phyloP scores from a whole-genome alignment of 495 filamentous ascomycete species.

The Jackrogersella multiformis region DNA sequence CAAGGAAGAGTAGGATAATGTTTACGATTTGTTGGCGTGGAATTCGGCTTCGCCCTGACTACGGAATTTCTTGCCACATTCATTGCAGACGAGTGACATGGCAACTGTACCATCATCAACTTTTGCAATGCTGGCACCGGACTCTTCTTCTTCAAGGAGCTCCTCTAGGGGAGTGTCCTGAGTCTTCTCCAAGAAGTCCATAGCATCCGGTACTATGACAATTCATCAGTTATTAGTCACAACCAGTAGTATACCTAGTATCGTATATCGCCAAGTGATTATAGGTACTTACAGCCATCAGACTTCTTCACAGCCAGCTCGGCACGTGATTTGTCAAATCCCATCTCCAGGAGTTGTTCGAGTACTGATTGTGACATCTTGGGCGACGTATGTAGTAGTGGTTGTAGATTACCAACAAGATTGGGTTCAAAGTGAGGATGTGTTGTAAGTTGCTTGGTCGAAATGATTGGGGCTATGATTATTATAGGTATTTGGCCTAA shows the following conservation, averaged over 20 bases:
- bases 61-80: constrained; percentile 91
- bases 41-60: constrained; percentile 82
- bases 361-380: constrained; percentile 76
- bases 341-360: constrained; percentile 89
- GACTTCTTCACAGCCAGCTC: constrained; percentile 82
- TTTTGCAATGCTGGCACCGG: constrained; percentile 58
- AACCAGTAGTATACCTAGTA: constrained; percentile 1
- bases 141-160: constrained; percentile 63
- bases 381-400: constrained; percentile 18
- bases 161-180: constrained; percentile 56
- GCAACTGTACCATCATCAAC: constrained; percentile 69
- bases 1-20: not conserved
- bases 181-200: constrained; percentile 94
- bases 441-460: constrained; percentile 29
- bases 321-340: constrained; percentile 83
- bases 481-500: not conserved
- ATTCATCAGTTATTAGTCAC: constrained; percentile 30
- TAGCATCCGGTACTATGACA: constrained; percentile 79
- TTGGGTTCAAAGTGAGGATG: constrained; percentile 33
- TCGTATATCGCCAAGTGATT: not conserved
- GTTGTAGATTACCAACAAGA: constrained; percentile 15
- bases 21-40: constrained; percentile 85
- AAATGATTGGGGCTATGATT: constrained; percentile 19
- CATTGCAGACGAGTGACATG: constrained; percentile 75
- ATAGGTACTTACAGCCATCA: constrained; percentile 71